phyloP scores from a whole-genome alignment of 202 grass and related monocot species.

The Musa balbisiana region DNA sequence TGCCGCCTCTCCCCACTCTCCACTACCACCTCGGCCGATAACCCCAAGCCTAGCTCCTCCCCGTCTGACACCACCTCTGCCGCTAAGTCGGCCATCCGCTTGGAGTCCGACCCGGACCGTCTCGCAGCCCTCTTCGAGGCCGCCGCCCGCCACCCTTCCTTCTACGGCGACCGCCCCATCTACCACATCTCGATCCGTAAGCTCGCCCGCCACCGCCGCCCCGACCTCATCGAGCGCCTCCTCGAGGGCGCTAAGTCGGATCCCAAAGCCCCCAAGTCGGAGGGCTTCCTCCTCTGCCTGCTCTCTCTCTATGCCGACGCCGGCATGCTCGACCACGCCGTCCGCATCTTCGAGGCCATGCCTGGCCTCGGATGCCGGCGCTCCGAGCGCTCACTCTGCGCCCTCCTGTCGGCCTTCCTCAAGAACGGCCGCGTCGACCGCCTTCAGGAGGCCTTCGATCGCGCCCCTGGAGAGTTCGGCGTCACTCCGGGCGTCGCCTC shows the following conservation, averaged over 20 bases:
- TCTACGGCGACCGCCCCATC: constrained; percentile 47
- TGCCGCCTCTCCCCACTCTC: constrained; percentile 32
- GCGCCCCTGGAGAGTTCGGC: constrained; percentile 33
- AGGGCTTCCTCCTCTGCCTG: constrained; percentile 66
- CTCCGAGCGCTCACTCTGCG: constrained; percentile 56
- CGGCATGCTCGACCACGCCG: constrained; percentile 54
- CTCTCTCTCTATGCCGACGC: constrained; percentile 54
- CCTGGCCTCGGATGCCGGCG: constrained; percentile 29
- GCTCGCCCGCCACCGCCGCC: constrained; percentile 44
- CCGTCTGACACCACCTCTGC: constrained; percentile 10
- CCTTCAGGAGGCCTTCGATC: constrained; percentile 42
- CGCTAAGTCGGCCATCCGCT: constrained; percentile 44
- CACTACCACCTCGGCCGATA: neutral
- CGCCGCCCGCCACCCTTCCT: constrained; percentile 29
- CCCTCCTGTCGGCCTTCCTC: constrained; percentile 63
- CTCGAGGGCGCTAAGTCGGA: constrained; percentile 44
- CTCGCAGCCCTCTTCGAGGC: constrained; percentile 45
- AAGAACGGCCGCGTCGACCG: constrained; percentile 44
- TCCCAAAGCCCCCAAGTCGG: constrained; percentile 37
- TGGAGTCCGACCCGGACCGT: constrained; percentile 41
- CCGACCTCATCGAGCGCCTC: constrained; percentile 53
- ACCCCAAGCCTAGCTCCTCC: neutral
- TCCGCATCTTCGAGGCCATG: constrained; percentile 38
- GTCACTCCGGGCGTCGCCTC: constrained; percentile 40
- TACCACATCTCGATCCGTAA: constrained; percentile 44